phyloP scores from a whole-genome alignment of 1,284 basidiomycete genomes.

The Grifola frondosa region DNA sequence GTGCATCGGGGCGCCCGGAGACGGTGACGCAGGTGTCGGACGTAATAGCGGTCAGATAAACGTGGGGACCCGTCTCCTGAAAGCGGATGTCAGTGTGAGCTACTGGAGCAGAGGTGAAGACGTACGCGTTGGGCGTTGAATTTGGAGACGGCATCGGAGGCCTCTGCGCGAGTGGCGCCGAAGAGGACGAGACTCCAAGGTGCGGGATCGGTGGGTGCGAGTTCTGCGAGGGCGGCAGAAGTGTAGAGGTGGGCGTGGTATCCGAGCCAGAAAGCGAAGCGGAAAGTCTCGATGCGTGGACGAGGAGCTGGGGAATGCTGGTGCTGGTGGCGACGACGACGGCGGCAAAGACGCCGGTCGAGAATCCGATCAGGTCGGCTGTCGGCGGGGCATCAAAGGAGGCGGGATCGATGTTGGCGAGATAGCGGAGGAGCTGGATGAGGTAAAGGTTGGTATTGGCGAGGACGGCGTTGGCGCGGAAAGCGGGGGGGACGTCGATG shows the following conservation, averaged over 20 bases:
- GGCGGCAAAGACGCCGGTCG: slow-evolving; percentile 60
- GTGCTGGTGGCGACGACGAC: slow-evolving; percentile 51
- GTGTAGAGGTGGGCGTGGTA: slow-evolving; percentile 47
- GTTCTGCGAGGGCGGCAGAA: slow-evolving; percentile 20
- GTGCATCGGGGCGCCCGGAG: slow-evolving; percentile 53
- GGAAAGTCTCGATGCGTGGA: slow-evolving; percentile 49
- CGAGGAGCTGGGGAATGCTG: slow-evolving; percentile 42
- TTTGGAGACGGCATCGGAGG: slow-evolving; percentile 37
- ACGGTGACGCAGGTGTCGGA: slow-evolving; percentile 50
- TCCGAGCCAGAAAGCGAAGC: slow-evolving; percentile 59
- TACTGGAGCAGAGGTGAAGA: slow-evolving; percentile 22
- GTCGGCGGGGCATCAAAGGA: slow-evolving; percentile 22
- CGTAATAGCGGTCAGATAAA: slow-evolving; percentile 53
- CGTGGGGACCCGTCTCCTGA: slow-evolving; percentile 22
- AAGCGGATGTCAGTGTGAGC: slow-evolving; percentile 6
- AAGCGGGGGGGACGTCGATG: slow-evolving; percentile 35
- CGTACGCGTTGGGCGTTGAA: slow-evolving; percentile 36
- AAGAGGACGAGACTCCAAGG: slow-evolving; percentile 56
- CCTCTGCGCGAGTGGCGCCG: slow-evolving; percentile 37
- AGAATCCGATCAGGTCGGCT: slow-evolving; percentile 57
- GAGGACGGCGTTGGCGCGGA: slow-evolving; percentile 48
- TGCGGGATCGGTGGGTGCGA: slow-evolving; percentile 25
- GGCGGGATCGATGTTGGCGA: slow-evolving; percentile 23
- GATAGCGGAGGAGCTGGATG: slow-evolving; percentile 52
- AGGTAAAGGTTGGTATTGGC: slow-evolving; percentile 51